phyloP scores from a whole-genome alignment of 2,329 filamentous ascomycete species.

The Phoma sp. region DNA sequence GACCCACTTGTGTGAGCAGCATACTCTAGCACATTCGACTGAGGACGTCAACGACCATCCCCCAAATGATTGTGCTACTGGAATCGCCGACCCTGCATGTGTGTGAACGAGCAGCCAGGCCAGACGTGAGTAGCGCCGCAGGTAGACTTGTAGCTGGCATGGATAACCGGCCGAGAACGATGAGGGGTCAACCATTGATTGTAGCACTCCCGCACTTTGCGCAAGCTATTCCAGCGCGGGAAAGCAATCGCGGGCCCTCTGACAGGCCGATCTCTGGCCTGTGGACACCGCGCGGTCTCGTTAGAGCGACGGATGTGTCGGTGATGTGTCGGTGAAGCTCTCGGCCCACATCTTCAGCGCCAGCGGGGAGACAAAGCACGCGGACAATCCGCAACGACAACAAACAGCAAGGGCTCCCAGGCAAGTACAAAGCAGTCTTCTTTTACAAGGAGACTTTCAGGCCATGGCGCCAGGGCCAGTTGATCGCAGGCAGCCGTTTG shows the following conservation, averaged over 20 bases:
- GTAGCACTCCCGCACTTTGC: conserved; percentile 37
- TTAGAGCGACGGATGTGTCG: conserved; percentile 33
- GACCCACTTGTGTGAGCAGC: conserved; percentile 16
- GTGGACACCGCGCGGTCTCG: conserved; percentile 24
- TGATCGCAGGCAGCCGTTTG: conserved; percentile 34
- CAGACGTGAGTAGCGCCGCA: conserved; percentile 40
- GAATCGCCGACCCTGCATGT: conserved; percentile 37
- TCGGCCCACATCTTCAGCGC: conserved; percentile 27
- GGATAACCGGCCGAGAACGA: conserved; percentile 35
- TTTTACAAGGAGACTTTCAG: conserved; percentile 6
- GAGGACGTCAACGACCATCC: not conserved
- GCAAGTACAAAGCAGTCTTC: conserved; percentile 14
- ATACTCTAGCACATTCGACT: conserved; percentile 3
- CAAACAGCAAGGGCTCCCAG: conserved; percentile 13
- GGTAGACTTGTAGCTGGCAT: conserved; percentile 32
- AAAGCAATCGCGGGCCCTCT: conserved; percentile 29
- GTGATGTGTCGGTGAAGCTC: conserved; percentile 42
- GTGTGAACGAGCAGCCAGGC: conserved; percentile 33
- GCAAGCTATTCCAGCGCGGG: conserved; percentile 28
- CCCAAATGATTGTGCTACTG: conserved; percentile 2
- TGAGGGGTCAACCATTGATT: conserved; percentile 36
- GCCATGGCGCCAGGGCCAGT: conserved; percentile 20
- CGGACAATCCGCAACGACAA: conserved; percentile 24
- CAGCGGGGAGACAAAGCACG: conserved; percentile 39
- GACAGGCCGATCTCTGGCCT: conserved; percentile 25